A percentile compares a stretch with the other conserved stretches of the same genome.
phyloP scores from a whole-genome alignment of 1,284 basidiomycete genomes.

The Phenoliferia sp. region DNA sequence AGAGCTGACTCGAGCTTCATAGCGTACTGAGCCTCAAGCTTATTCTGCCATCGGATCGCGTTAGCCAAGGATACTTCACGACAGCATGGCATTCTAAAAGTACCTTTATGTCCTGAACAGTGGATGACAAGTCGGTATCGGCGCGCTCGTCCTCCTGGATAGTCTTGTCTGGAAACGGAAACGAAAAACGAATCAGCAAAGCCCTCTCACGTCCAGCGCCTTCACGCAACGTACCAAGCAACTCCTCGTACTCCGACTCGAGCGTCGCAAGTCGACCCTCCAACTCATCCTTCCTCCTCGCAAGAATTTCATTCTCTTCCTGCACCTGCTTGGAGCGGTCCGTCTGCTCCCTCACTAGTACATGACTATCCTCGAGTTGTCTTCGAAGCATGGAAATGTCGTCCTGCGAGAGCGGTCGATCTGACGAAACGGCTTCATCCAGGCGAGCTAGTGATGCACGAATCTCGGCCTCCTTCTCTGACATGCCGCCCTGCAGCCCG shows the following conservation, averaged over 20 bases:
- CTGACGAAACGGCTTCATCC: constrained; percentile 59
- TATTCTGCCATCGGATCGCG: constrained; percentile 55
- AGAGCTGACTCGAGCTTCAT: constrained; percentile 85
- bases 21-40: constrained; percentile 89
- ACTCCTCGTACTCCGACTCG: constrained; percentile 92
- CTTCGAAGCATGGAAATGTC: constrained; percentile 75
- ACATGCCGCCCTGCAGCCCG: constrained; percentile 70
- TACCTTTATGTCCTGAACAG: constrained; percentile 86
- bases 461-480: constrained; percentile 89
- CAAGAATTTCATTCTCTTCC: constrained; percentile 85
- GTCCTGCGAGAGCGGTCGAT: constrained; percentile 55
- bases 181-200: not conserved
- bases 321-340: constrained; percentile 83
- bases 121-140: constrained; percentile 44
- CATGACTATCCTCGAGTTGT: constrained; percentile 84
- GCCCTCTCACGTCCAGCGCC: not conserved
- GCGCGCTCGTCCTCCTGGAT: constrained; percentile 40
- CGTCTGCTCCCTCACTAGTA: constrained; percentile 76
- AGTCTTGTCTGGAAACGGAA: constrained; percentile 36
- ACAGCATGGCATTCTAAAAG: constrained; percentile 30
- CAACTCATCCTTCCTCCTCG: constrained; percentile 77
- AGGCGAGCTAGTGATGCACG: constrained; percentile 76
- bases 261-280: constrained; percentile 74
- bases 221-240: constrained; percentile 60
- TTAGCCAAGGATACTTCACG: constrained; percentile 10